Evolutionary conservation across 768 basidiomycete species (phyloP), one percentile per base, ranked within the genome.

Genomic region (Termitomyces sp.): DNA sequence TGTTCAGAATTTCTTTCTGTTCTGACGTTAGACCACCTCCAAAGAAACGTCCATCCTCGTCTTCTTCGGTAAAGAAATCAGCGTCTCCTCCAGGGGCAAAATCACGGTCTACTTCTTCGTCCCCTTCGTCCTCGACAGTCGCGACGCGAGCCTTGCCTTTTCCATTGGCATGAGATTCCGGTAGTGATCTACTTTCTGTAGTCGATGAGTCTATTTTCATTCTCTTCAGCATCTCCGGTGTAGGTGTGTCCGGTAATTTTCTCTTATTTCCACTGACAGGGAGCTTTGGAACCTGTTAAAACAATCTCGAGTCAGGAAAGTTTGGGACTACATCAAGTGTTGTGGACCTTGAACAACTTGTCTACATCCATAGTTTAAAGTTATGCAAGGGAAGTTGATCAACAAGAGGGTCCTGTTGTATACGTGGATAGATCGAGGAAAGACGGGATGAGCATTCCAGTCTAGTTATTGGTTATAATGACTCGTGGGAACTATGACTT

Each of bases 1-100:
- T 95, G 62, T 91, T 93, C 57, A 99, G 68, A 39, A 99, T 98
- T 56, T 94, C 87, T 69, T 98, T 95, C 75, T 99, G 97, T 68
- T 94, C 89, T 39, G 79, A 81, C 2, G 93, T 95, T 60, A 99
- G 75, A 2, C 97, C 97, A 1, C 95, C 94, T 39, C 97, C 97
- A 66, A 87, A 96, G 73, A 96, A 95, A 12, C 94, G 80, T 0
- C 92, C 94, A 64, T 94, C 93, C 24, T 89, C 91, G 66, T 95
- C 94, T 71, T 95, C 94, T 64, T 96, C 95, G 4, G 69, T 81
- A 65, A 90, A 94, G 69, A 94, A 95, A 68, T 95, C 93, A 0
- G 91, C 89, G 62, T 96, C 94, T 24, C 86, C 87, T 10, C 91
- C 91, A 12, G 92, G 92, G 0, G 90, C 88, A 71, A 92, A 92